Base-by-base conservation (phyloP, 495 filamentous ascomycete genomes). In the Parathielavia appendiculata region DNA sequence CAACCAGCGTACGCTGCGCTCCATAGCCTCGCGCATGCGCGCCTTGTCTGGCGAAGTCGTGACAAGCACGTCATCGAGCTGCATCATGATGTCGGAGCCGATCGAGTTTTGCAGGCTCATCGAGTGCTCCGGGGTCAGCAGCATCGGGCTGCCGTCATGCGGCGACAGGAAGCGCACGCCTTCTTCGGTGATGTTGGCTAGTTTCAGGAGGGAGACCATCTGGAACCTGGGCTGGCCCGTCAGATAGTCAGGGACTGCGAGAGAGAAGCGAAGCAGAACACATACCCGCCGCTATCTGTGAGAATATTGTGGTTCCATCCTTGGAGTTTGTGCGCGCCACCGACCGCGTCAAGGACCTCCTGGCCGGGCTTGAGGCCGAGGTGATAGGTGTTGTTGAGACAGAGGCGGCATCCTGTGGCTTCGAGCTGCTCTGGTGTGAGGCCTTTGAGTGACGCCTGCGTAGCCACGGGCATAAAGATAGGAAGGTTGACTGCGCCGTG, bases 41-140 rank as follows among this genome's bases (percentile, higher is more conserved):
- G 72, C 79, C 43, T 82, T 75, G 71, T 97, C 92, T 5, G 92
- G 92, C 0, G 91, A 96, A 0, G 93, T 97, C 11, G 95, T 96
- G 20, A 88, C 91, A 51, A 97, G 86, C 39, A 99, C 95, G 68
- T 99, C 93, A 74, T 99, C 93, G 9, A 99, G 82, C 72, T 97
- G 95, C 95, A 99, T 97, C 34, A 97, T 95, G 65, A 99, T 97
- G 75, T 99, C 93, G 52, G 90, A 93, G 65, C 93, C 95, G 65
- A 99, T 97, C 34, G 87, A 90, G 71, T 97, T 97, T 68, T 99
- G 93, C 17, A 99, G 82, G 22, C 87, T 86, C 58, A 97, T 97
- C 1, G 93, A 97, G 74, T 97, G 92, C 69, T 99, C 93, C 5
- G 93, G 93, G 0, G 95, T 97, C 13, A 99, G 84, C 11, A 97